Evolutionary conservation across 306 rosid species (phyloP), one percentile per base, ranked within the genome.

Genomic region (Psophocarpus tetragonolobus): DNA sequence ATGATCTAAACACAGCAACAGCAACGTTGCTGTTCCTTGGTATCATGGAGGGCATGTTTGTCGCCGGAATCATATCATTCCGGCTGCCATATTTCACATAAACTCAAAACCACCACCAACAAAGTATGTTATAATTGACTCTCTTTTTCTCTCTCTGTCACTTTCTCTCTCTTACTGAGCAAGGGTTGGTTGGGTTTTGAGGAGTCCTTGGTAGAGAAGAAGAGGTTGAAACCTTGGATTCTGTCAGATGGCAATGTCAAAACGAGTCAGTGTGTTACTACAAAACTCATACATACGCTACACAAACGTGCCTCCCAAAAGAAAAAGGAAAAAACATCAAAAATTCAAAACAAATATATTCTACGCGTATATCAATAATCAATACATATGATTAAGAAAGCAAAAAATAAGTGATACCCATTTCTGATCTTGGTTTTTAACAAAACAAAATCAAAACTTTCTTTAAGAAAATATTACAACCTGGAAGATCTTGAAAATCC

Each of bases 401-500:
- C 57, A 39, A 78, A 45, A 51, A 78, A 77, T 73, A 65, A 5
- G 6, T 51, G 73, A 42, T 80, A 78, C 54, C 24, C 61, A 77
- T 77, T 74, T 75, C 39, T 72, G 50, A 80, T 80, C 78, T 73
- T 11, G 26, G 69, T 33, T 54, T 81, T 82, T 30, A 61, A 61
- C 73, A 51, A 14, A 35, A 60, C 53, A 80, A 83, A 82, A 81
- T 66, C 83, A 68, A 38, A 53, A 51, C 76, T 45, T 47, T 44
- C 17, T 48, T 63, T 0, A 13, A 62, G 0, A 45, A 32, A 38
- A 20, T 32, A 53, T 72, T 73, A 76, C 80, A 30, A 27, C 63
- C 60, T 71, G 90, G 72, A 88, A 85, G 87, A 95, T 87, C 87
- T 90, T 87, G 87, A 83, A 85, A 80, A 76, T 83, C 85, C 79